Conservation (phyloP, 345 rosid genomes). For the Acer saccharum region DNA sequence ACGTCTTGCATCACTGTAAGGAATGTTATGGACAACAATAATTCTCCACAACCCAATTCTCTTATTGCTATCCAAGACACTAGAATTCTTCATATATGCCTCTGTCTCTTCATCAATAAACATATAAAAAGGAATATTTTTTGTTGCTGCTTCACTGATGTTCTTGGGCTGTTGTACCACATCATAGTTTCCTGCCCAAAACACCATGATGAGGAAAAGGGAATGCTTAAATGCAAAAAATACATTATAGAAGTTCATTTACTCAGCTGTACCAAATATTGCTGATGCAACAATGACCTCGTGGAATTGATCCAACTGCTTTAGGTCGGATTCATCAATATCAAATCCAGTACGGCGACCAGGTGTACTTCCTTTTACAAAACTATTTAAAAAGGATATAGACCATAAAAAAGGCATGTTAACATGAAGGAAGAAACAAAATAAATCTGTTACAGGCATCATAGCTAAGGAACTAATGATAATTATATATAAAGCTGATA, state of each 20-base stretch:
- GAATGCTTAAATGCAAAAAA: conserved; percentile 14
- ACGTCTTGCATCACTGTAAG: conserved; percentile 81
- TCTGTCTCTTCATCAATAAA: conserved; percentile 89
- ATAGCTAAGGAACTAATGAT: background rate
- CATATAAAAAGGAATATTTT: conserved; percentile 75
- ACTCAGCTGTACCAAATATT: conserved; percentile 66
- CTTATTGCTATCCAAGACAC: conserved; percentile 50
- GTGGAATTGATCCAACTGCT: conserved; percentile 60
- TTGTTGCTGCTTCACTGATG: conserved; percentile 63
- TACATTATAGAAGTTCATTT: conserved; percentile 2
- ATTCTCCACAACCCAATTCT: conserved; percentile 87
- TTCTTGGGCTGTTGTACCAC: conserved; percentile 74
- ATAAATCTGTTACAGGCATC: conserved; percentile 1
- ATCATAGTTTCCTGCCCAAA: conserved; percentile 74
- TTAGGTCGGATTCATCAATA: conserved; percentile 68
- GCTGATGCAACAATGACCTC: conserved; percentile 89
- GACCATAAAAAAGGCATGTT: conserved; percentile 7
- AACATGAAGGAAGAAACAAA: conserved; percentile 11
- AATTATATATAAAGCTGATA: conserved; percentile 6
- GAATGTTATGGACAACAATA: conserved; percentile 65
- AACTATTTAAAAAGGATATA: conserved; percentile 41
- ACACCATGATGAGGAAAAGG: conserved; percentile 20
- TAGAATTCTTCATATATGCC: conserved; percentile 61
- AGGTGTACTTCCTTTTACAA: conserved; percentile 70
- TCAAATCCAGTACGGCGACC: conserved; percentile 79